Evolutionary conservation across 2,329 filamentous ascomycete genomes (phyloP).

Genomic region (Aphanocladium album): DNA sequence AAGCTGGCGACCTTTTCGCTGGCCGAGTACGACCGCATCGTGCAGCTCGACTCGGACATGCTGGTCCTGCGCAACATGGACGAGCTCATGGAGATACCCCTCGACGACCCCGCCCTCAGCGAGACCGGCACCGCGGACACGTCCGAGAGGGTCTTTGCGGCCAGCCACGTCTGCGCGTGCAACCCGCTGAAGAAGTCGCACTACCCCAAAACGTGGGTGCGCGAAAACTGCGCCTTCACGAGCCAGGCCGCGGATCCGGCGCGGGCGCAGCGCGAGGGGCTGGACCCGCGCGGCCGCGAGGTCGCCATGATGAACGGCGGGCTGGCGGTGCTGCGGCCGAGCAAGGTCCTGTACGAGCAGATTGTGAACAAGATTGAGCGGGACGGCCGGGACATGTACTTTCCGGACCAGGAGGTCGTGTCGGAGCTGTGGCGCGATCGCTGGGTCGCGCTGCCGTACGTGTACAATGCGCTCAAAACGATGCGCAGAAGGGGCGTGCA

Average conservation of each 20-base stretch:
- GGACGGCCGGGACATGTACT: constrained; percentile 44
- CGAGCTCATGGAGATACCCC: constrained; percentile 77
- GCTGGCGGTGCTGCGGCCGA: constrained; percentile 53
- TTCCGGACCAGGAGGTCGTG: constrained; percentile 56
- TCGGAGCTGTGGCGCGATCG: constrained; percentile 49
- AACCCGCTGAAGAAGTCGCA: constrained; percentile 74
- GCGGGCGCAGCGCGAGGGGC: constrained; percentile 39
- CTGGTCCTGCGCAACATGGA: constrained; percentile 81
- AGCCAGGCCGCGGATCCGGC: constrained; percentile 44
- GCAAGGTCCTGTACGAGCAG: constrained; percentile 39
- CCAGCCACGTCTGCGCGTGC: constrained; percentile 79
- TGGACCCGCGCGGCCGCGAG: constrained; percentile 40
- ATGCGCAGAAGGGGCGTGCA: constrained; percentile 50
- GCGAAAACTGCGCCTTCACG: constrained; percentile 55
- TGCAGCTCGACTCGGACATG: constrained; percentile 88
- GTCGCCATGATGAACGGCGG: constrained; percentile 50
- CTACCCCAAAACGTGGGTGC: constrained; percentile 68
- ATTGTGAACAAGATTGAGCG: constrained; percentile 48
- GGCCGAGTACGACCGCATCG: constrained; percentile 69
- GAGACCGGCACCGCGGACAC: constrained; percentile 21
- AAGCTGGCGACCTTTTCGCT: constrained; percentile 78
- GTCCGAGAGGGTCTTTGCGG: constrained; percentile 69
- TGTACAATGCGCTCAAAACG: constrained; percentile 61
- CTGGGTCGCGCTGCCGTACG: constrained; percentile 55
- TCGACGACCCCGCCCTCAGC: constrained; percentile 47